A percentile compares a stretch with the other conserved stretches of the same genome.
Evolutionary conservation across 352 stramenopile species (phyloP).

Genomic region (Phytophthora cactorum): DNA sequence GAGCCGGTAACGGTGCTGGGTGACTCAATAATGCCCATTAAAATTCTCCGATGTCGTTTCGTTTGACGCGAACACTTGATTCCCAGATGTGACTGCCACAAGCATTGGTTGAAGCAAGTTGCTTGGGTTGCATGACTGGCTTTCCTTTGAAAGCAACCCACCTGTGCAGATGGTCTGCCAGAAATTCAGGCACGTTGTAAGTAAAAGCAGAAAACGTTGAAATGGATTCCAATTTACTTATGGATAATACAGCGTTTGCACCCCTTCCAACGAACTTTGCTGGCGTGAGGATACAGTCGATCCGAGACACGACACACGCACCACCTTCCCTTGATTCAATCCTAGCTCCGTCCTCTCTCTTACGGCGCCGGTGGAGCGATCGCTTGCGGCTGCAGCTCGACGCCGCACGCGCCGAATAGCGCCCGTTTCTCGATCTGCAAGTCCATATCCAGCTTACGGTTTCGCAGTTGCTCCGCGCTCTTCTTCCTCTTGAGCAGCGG

Average conservation of each 20-base stretch:
- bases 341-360: conserved; percentile 2
- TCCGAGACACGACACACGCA: conserved; percentile 12
- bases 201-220: conserved; percentile 22
- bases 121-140: conserved; percentile 1
- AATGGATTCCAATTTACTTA: conserved; percentile 26
- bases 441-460: conserved; percentile 51
- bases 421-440: conserved; percentile 54
- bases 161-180: conserved; percentile 8
- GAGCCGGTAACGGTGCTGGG: conserved; percentile 14
- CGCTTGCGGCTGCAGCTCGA: conserved; percentile 50
- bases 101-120: background rate
- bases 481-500: conserved; percentile 58
- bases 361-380: conserved; percentile 25
- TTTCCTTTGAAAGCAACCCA: background rate
- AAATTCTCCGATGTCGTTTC: conserved; percentile 12
- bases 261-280: conserved; percentile 11
- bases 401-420: conserved; percentile 22
- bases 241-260: conserved; percentile 21
- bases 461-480: conserved; percentile 53
- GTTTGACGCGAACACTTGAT: background rate
- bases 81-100: background rate
- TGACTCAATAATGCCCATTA: conserved; percentile 9
- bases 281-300: conserved; percentile 16
- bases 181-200: conserved; percentile 19
- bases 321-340: background rate